Evolutionary conservation across 805 yeast genomes (phyloP), one percentile per base, ranked within the genome.

Genomic region (Wickerhamomyces kurtzmanii): DNA sequence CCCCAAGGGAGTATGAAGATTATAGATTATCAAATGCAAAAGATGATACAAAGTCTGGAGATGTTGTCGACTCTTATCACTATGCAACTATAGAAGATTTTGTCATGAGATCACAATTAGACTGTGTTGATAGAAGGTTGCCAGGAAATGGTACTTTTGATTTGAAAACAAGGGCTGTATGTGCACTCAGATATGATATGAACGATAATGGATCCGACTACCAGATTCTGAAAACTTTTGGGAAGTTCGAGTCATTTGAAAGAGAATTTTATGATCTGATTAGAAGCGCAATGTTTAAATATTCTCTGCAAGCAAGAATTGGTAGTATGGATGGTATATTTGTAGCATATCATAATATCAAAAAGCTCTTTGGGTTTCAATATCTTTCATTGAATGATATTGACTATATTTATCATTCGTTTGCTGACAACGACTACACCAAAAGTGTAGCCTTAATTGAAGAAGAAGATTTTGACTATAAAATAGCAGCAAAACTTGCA

Each of bases 321-420:
- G 98, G 97, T 3, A 75, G 81, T 42, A 89, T 91, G 97, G 96
- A 87, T 53, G 98, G 98, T 5, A 84, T 91, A 3, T 85, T 83
- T 40, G 65, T 89, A 11, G 96, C 96, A 0, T 89, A 77, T 51
- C 98, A 89, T 51, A 89, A 87, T 49, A 68, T 85, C 28, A 63
- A 71, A 17, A 59, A 74, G 26, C 69, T 87, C 41, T 84, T 89
- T 53, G 98, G 96, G 4, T 91, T 86, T 52, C 89, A 86, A 51
- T 89, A 89, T 50, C 49, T 89, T 17, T 87, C 94, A 1, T 56
- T 87, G 27, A 53, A 59, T 2, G 82, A 75, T 22, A 68, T 89
- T 37, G 96, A 89, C 49, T 55, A 62, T 31, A 58, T 73, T 7
- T 59, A 68, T 35, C 85, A 80, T 39, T 55, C 68, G 2, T 57